Evolutionary conservation across 306 rosid genomes (phyloP).

Genomic region (Prunus padus): DNA sequence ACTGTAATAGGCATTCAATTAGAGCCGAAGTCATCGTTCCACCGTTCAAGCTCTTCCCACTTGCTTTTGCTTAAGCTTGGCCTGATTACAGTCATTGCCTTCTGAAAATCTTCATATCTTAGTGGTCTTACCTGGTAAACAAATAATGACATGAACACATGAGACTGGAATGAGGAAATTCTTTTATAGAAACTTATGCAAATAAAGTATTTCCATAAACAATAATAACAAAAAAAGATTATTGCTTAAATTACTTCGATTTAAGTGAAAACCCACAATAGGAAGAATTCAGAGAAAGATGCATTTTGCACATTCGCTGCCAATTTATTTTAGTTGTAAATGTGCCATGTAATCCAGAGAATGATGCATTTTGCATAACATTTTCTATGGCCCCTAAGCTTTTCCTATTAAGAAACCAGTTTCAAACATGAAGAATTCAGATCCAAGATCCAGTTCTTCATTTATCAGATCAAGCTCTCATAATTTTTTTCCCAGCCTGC

Average conservation of each 20-base stretch:
- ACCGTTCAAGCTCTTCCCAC: constrained; percentile 88
- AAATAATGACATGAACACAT: constrained; percentile 4
- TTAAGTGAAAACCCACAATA: too few relatives aligned
- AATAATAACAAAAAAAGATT: too few relatives aligned
- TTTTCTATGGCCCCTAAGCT: too few relatives aligned
- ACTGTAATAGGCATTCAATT: constrained; percentile 40
- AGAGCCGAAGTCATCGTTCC: constrained; percentile 92
- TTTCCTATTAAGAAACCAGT: too few relatives aligned
- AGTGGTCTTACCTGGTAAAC: constrained; percentile 66
- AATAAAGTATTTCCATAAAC: too few relatives aligned
- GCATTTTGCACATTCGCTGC: too few relatives aligned
- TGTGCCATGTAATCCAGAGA: too few relatives aligned
- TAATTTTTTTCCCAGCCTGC: not conserved
- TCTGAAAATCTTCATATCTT: constrained; percentile 69
- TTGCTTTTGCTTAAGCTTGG: constrained; percentile 91
- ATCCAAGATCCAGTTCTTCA: not conserved
- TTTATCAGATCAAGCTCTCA: not conserved
- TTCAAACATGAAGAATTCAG: not conserved
- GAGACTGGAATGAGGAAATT: not conserved
- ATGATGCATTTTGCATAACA: too few relatives aligned
- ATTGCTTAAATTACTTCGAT: too few relatives aligned
- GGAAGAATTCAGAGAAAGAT: too few relatives aligned
- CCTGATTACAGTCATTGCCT: constrained; percentile 77
- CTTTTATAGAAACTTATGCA: too few relatives aligned
- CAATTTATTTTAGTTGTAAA: too few relatives aligned